phyloP scores from a whole-genome alignment of 345 rosid genomes.

The Moricandia arvensis region DNA sequence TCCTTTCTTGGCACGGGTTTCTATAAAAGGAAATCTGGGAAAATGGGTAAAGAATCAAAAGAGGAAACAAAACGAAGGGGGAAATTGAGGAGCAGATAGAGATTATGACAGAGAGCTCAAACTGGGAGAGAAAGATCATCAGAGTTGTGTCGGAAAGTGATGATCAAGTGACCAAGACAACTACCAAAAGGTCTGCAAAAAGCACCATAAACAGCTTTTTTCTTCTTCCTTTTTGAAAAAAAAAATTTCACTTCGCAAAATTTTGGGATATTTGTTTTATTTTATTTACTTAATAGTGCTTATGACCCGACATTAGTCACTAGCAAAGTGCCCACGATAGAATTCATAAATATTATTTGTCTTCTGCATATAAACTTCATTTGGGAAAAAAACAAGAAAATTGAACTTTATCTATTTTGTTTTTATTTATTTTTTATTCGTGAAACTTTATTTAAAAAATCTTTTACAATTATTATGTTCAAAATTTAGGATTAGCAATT shows the following conservation, averaged over 20 bases:
- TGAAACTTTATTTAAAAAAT: too few relatives aligned
- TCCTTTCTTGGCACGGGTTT: conserved; percentile 2
- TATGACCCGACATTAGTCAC: conserved; percentile 74
- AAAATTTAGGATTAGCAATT: not conserved
- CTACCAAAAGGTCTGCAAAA: conserved; percentile 40
- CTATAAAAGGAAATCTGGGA: not conserved
- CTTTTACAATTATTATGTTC: too few relatives aligned
- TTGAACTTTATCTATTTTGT: too few relatives aligned
- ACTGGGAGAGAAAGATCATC: conserved; percentile 37
- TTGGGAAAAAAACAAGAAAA: too few relatives aligned
- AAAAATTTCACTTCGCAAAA: not conserved
- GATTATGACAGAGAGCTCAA: conserved; percentile 24
- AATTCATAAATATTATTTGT: conserved; percentile 14
- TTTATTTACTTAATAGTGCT: conserved; percentile 32
- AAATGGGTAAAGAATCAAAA: conserved; percentile 23
- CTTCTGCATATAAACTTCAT: too few relatives aligned
- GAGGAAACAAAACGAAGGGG: not conserved
- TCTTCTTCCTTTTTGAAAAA: conserved; percentile 12
- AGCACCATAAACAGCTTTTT: conserved; percentile 47
- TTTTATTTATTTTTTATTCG: too few relatives aligned
- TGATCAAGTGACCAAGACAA: conserved; percentile 61
- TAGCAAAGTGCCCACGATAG: conserved; percentile 31
- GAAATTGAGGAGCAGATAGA: conserved; percentile 1
- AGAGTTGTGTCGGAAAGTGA: conserved; percentile 68
- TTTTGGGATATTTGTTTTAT: not conserved